phyloP scores from a whole-genome alignment of 768 basidiomycete genomes.

The Myochromella boudieri region DNA sequence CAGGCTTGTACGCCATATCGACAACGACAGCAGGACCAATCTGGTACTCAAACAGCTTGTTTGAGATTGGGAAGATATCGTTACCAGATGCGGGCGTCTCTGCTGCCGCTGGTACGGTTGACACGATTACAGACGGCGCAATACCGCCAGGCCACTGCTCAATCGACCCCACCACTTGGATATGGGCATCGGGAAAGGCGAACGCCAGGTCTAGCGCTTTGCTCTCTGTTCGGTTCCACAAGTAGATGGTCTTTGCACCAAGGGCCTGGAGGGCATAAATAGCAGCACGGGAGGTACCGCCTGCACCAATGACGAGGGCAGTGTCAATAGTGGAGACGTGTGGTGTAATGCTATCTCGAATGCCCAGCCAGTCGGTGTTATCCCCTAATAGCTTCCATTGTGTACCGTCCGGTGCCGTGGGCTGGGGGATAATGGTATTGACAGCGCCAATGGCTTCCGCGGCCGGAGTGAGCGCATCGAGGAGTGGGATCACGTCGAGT shows the following conservation, averaged over 20 bases:
- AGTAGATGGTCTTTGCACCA: constrained; percentile 68
- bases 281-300: constrained; percentile 93
- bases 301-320: constrained; percentile 89
- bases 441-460: constrained; percentile 91
- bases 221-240: constrained; percentile 81
- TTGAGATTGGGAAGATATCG: constrained; percentile 50
- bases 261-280: constrained; percentile 82
- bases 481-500: constrained; percentile 80
- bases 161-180: constrained; percentile 62
- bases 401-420: constrained; percentile 35
- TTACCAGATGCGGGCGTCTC: constrained; percentile 34
- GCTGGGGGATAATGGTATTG: constrained; percentile 79
- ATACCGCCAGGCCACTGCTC: constrained; percentile 46
- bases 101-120: constrained; percentile 81
- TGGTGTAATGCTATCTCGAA: constrained; percentile 54
- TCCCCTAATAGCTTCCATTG: constrained; percentile 72
- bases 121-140: constrained; percentile 68
- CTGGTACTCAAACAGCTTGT: constrained; percentile 52
- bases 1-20: constrained; percentile 94
- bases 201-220: constrained; percentile 71
- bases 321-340: constrained; percentile 44
- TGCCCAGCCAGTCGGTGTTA: constrained; percentile 96
- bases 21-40: constrained; percentile 65
- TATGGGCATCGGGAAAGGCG: constrained; percentile 64
- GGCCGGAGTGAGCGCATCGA: constrained; percentile 78